Percentiles rank a stretch among this genome's conserved stretches.
Evolutionary conservation across 106 monocot species (phyloP).

Genomic region (Platanthera zijinensis): DNA sequence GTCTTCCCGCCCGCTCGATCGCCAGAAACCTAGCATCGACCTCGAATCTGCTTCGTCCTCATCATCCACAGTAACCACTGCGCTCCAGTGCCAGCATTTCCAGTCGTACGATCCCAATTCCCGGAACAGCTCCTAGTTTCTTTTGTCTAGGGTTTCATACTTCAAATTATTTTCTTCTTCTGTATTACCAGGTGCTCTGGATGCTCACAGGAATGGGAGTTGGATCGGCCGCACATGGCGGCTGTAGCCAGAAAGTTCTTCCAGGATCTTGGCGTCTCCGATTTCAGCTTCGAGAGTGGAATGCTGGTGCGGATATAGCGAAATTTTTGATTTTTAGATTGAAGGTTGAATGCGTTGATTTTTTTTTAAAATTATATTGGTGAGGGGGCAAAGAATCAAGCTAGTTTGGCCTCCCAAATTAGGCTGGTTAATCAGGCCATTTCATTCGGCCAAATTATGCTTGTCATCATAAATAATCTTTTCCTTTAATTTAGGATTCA

Average conservation of each 20-base stretch:
- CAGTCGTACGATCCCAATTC: constrained; percentile 32
- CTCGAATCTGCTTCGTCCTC: constrained; percentile 8
- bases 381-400: neutral
- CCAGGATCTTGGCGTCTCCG: constrained; percentile 48
- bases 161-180: neutral
- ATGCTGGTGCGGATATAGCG: constrained; percentile 34
- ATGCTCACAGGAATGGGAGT: constrained; percentile 71
- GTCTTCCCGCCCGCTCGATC: constrained; percentile 6
- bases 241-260: constrained; percentile 57
- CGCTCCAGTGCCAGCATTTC: constrained; percentile 79
- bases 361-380: neutral
- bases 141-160: neutral
- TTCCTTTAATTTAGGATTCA: too few species aligned
- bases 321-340: neutral
- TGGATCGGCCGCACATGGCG: constrained; percentile 62
- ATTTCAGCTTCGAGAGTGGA: constrained; percentile 71
- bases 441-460: too few species aligned
- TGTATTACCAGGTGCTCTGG: constrained; percentile 62
- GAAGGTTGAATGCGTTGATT: neutral
- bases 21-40: constrained; percentile 5
- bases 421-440: too few species aligned
- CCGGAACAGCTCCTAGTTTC: neutral
- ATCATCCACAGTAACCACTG: constrained; percentile 17
- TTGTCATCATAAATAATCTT: too few species aligned
- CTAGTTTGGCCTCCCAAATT: too few species aligned